Evolutionary conservation across 2,329 filamentous ascomycete genomes (phyloP).

Genomic region (Pseudovirgaria hyperparasitica): DNA sequence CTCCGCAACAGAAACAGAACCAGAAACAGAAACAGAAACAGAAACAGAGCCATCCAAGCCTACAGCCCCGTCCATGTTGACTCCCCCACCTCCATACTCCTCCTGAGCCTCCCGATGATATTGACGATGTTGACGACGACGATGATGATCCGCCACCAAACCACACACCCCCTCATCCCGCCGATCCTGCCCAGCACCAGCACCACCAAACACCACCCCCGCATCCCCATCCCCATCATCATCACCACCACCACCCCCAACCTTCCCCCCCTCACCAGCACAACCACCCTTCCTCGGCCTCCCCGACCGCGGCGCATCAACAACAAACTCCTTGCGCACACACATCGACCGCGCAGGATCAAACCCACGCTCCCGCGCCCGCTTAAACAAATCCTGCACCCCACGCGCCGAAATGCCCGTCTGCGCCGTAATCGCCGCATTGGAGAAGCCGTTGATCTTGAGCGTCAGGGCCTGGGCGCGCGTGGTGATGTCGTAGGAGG

Average conservation of each 20-base stretch:
- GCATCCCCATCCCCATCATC: constrained; percentile 2
- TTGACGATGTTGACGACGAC: no score
- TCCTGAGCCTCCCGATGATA: no score
- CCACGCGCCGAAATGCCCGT: constrained; percentile 4
- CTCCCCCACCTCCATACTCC: no score
- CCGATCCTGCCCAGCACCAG: no score
- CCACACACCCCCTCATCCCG: no score
- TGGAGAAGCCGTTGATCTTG: constrained; percentile 6
- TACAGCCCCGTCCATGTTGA: no score
- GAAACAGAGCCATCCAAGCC: no score
- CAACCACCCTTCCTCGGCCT: constrained; percentile 12
- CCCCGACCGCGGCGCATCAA: constrained; percentile 13
- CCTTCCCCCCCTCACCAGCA: constrained; percentile 10
- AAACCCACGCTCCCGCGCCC: constrained; percentile 5
- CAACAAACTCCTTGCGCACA: constrained; percentile 16
- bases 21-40: no score
- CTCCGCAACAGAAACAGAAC: no score
- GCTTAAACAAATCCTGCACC: constrained; percentile 5
- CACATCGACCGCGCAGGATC: no score
- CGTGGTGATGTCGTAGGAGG: constrained; percentile 5
- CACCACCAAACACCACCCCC: no score
- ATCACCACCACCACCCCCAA: constrained; percentile 5
- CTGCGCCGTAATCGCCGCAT: constrained; percentile 5
- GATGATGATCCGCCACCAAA: no score
- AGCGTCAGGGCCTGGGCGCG: constrained; percentile 5